Evolutionary conservation across 345 rosid species (phyloP).

Genomic region (Pistacia integerrima): DNA sequence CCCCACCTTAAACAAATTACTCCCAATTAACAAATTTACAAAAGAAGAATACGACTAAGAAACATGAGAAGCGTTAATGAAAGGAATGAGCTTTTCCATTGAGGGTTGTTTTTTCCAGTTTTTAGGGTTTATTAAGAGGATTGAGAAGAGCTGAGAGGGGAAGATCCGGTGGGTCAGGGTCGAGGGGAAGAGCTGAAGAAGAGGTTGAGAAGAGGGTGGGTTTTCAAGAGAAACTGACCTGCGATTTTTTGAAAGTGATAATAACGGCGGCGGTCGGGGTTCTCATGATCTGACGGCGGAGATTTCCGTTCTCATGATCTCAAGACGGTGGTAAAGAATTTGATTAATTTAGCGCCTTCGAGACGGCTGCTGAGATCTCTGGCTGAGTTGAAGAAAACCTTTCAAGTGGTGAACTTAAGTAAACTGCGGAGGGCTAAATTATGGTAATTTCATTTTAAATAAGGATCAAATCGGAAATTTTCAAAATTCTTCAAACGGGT

Average conservation of each 20-base stretch:
- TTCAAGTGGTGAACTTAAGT: no score
- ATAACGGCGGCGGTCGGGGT: constrained; percentile 21
- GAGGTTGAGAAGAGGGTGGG: not conserved
- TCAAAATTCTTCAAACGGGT: no score
- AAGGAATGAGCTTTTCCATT: constrained; percentile 38
- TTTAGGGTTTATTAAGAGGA: constrained; percentile 34
- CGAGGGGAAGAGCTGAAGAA: constrained; percentile 20
- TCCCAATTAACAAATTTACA: constrained; percentile 42
- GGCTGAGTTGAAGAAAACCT: no score
- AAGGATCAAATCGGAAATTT: no score
- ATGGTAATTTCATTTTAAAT: no score
- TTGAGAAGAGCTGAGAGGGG: constrained; percentile 42
- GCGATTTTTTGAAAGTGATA: not conserved
- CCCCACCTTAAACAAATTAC: constrained; percentile 33
- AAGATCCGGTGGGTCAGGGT: constrained; percentile 34
- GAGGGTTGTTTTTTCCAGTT: constrained; percentile 55
- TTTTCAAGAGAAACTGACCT: constrained; percentile 21
- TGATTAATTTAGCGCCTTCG: no score
- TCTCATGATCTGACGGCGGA: constrained; percentile 30
- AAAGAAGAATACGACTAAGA: constrained; percentile 54
- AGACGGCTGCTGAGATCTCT: no score
- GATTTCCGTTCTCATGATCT: no score
- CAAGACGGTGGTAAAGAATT: no score
- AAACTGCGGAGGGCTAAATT: no score
- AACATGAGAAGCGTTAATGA: constrained; percentile 48